Percentiles rank a stretch among this genome's conserved stretches.
These are phyloP conservation scores for Eucommia ulmoides DNA, from an alignment of 257 asterid genomes.

Conservation along the genomic window DNA sequence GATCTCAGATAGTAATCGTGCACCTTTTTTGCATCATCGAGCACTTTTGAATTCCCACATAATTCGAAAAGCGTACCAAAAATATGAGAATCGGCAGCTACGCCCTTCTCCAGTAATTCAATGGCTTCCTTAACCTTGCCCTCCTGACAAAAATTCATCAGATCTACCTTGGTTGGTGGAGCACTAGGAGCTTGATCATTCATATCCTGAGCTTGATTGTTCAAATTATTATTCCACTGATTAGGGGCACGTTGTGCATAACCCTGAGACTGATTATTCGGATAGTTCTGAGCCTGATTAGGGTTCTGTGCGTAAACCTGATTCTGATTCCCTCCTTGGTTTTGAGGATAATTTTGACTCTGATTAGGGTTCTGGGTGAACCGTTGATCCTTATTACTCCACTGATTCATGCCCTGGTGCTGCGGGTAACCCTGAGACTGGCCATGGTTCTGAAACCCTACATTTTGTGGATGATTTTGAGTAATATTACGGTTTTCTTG, in stretches of 20 bases:
- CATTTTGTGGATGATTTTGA: conserved; percentile 5
- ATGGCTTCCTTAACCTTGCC: conserved; percentile 81
- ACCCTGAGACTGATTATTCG: too few species aligned
- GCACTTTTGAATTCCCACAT: conserved; percentile 59
- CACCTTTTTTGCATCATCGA: conserved; percentile 82
- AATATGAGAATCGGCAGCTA: conserved; percentile 47
- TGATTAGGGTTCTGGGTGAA: conserved; percentile 18
- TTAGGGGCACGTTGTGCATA: not conserved
- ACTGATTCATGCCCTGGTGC: too few species aligned
- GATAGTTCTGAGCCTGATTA: not conserved
- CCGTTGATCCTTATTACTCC: too few species aligned
- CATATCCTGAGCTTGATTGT: conserved; percentile 24
- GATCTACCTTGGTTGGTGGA: conserved; percentile 24
- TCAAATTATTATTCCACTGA: conserved; percentile 15
- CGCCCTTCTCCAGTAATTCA: conserved; percentile 70
- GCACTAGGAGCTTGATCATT: conserved; percentile 17
- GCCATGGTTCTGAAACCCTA: conserved; percentile 24
- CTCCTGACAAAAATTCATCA: conserved; percentile 46
- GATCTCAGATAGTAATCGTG: conserved; percentile 86
- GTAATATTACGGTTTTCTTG: conserved; percentile 18
- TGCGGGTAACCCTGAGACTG: conserved; percentile 23
- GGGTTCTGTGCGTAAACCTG: not conserved
- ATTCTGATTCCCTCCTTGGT: conserved; percentile 38
- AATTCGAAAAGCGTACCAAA: conserved; percentile 54
- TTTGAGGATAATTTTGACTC: conserved; percentile 24